Evolutionary conservation across 768 basidiomycete species (phyloP), one percentile per base, ranked within the genome.

Genomic region (Boletus sp.): DNA sequence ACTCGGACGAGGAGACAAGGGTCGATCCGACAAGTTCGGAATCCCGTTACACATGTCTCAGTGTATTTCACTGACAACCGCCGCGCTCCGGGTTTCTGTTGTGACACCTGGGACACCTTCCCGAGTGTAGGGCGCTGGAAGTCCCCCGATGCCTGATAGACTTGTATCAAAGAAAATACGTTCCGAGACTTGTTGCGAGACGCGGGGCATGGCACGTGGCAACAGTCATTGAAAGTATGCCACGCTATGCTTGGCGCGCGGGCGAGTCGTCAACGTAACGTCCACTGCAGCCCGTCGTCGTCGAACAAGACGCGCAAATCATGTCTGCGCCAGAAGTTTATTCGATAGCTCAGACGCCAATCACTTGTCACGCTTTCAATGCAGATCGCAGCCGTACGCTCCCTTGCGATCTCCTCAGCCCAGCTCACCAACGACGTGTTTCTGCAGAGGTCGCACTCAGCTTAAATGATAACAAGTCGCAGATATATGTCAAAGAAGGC

Each of bases 281-380:
- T 42, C 43, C 53, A 39, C 11, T 25, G 15, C n/a, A 30, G 14
- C 25, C 17, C 27, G 33, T 21, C 21, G 19, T 42, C 34, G 29
- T 19, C 33, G 37, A 47, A 35, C 21, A 13, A 29, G 47, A 33
- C 54, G 48, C 37, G 38, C 29, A 29, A 51, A 27, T 25, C 45
- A 85, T 84, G 85, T 82, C 91, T 72, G 70, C 82, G 30, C 88
- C 90, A 44, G 84, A 94, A 78, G 78, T 91, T 7, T 87, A 82
- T 70, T 80, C 81, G 50, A 78, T 98, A 44, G 79, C 88, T n/a
- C 84, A 91, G 64, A 81, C 81, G 0, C 93, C 95, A 30, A 81
- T 99, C 47, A 93, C 92, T 4, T 85, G 86, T 39, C 93, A 97
- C 71, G 81, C 92, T 2, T 98, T 98, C 82, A 95, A 85, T 64